Evolutionary conservation across 306 rosid species (phyloP).

Genomic region (Oemleria cerasiformis): DNA sequence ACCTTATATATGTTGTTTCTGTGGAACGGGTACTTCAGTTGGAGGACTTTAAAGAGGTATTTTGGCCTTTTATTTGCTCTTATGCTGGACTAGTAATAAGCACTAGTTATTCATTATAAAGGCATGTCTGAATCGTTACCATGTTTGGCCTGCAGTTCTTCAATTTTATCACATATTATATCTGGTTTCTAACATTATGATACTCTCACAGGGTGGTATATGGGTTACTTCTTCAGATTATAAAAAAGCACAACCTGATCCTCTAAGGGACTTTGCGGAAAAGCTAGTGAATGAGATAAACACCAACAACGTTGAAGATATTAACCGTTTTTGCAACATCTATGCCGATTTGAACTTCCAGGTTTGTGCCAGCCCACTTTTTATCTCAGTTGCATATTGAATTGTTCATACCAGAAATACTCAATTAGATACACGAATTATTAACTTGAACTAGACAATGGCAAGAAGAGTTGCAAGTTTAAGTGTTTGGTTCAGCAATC

Average conservation of each 20-base stretch:
- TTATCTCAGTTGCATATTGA: background rate
- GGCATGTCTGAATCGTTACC: background rate
- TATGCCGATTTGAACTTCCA: conserved; percentile 72
- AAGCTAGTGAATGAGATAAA: conserved; percentile 74
- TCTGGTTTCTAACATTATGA: conserved; percentile 2
- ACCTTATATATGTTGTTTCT: conserved; percentile 50
- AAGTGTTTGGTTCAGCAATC: background rate
- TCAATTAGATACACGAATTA: background rate
- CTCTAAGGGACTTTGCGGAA: conserved; percentile 76
- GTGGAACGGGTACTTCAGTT: conserved; percentile 77
- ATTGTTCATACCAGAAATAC: background rate
- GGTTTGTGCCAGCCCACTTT: conserved; percentile 38
- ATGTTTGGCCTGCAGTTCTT: background rate
- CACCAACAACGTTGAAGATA: conserved; percentile 70
- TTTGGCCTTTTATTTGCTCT: background rate
- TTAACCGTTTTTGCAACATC: conserved; percentile 77
- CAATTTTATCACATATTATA: background rate
- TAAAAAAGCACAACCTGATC: conserved; percentile 73
- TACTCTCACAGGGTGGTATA: conserved; percentile 52
- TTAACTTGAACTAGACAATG: background rate
- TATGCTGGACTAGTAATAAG: background rate
- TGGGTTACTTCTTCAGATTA: conserved; percentile 74
- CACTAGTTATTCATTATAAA: background rate
- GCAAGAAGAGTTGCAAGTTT: background rate
- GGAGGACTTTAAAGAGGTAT: conserved; percentile 85